Conservation (phyloP, 257 asterid species). For the Solanum rostratum region DNA sequence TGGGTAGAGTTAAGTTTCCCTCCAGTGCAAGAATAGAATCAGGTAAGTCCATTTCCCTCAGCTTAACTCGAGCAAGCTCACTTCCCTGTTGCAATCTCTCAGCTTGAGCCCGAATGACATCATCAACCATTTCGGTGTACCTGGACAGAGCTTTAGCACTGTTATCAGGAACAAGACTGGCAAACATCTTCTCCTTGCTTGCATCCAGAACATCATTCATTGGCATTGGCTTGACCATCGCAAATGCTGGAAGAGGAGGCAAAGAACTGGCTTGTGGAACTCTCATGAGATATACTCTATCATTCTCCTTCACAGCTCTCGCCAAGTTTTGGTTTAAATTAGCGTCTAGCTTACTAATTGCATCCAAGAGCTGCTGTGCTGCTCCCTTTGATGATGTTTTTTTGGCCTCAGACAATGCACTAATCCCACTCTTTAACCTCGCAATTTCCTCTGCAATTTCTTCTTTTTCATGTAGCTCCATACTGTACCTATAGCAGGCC, state of each 20-base stretch:
- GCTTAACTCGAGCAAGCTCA: conserved; percentile 92
- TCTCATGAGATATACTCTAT: conserved; percentile 92
- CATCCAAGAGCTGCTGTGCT: conserved; percentile 79
- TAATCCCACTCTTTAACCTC: conserved; percentile 76
- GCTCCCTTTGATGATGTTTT: conserved; percentile 79
- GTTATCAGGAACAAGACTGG: conserved; percentile 89
- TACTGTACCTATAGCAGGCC: conserved; percentile 80
- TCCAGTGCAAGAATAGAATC: conserved; percentile 88
- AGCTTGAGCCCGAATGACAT: conserved; percentile 81
- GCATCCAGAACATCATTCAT: conserved; percentile 91
- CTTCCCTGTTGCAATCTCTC: conserved; percentile 98
- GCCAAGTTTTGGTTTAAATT: conserved; percentile 63
- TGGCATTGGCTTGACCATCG: conserved; percentile 90
- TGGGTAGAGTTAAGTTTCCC: conserved; percentile 61
- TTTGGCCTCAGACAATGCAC: conserved; percentile 61
- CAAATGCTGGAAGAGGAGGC: conserved; percentile 72
- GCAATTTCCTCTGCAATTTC: conserved; percentile 98
- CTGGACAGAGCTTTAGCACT: conserved; percentile 94
- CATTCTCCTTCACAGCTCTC: conserved; percentile 90
- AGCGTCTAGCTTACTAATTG: conserved; percentile 60
- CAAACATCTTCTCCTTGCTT: conserved; percentile 79
- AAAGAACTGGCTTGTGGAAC: conserved; percentile 81
- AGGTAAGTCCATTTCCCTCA: conserved; percentile 95
- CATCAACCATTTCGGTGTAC: conserved; percentile 96
- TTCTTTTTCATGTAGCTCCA: conserved; percentile 93